phyloP scores from a whole-genome alignment of 2,329 filamentous ascomycete genomes.

The Scytalidium lignicola region DNA sequence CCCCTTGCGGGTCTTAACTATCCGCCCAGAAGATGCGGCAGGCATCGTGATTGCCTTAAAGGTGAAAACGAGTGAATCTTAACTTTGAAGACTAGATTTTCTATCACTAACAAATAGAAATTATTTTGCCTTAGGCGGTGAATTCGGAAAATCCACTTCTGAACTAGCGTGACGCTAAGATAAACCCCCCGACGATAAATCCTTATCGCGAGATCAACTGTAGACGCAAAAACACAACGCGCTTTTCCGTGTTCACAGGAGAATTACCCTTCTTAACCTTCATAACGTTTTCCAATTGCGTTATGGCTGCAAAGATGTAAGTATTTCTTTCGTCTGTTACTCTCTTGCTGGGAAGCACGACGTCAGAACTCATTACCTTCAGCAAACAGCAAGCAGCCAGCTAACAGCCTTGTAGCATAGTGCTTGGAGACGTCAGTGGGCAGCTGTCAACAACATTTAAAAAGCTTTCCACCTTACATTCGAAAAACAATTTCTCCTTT shows the following conservation, averaged over 20 bases:
- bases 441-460: conserved; percentile 69
- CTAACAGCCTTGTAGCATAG: conserved; percentile 51
- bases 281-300: neutral
- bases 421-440: conserved; percentile 79
- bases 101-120: neutral
- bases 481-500: conserved; percentile 84
- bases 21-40: conserved; percentile 58
- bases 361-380: too few relatives aligned
- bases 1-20: conserved; percentile 63
- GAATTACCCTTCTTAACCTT: neutral
- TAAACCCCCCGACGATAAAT: conserved; percentile 10
- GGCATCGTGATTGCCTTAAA: conserved; percentile 46
- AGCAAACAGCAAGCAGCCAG: neutral
- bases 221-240: conserved; percentile 2
- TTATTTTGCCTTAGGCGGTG: conserved; percentile 6
- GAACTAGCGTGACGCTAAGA: conserved; percentile 13
- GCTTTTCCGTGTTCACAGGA: neutral
- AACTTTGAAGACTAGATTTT: neutral
- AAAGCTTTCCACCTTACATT: conserved; percentile 75
- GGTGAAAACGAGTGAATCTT: neutral
- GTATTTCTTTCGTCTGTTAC: conserved; percentile 1
- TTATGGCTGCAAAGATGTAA: conserved; percentile 16
- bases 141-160: conserved; percentile 6
- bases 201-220: neutral
- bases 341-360: neutral